Base-by-base conservation (phyloP, 345 rosid genomes). In the Geranium rotundifolium region DNA sequence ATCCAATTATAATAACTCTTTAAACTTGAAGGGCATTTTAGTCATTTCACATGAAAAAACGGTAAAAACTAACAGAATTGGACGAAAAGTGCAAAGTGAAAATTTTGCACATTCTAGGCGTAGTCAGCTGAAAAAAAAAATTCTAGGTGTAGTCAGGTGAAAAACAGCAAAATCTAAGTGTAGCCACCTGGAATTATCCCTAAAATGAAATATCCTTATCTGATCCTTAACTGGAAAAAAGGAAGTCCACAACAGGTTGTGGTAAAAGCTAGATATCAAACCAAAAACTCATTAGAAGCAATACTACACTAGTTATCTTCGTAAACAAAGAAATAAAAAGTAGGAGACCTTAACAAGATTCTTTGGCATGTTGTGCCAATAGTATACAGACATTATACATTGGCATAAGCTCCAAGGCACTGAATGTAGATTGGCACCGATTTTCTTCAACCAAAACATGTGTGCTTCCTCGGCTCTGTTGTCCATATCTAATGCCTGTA, bases 391-490 rank as follows among this genome's bases (percentile, higher is more conserved):
- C 64, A 87, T 79, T 95, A 92, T 92, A 62, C 69, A 73, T 34
- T 63, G 72, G 74, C 99, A 92, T 67, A 90, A 66, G 54, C 81
- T 79, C 99, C 99, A 92, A 56, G 97, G 91, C 72, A 87, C 95
- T 0, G 97, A 90, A 75, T 89, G 95, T 68, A 89, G 86, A 80
- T 87, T 93, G 12, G 64, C 59, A 54, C 90, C 86, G 29, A 89
- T 76, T 70, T 80, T 92, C 77, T 80, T 87, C 74, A 50, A 61
- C 98, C 97, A 92, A 67, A 92, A 81, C 71, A 60, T 55, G 65
- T 92, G 96, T 9, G 97, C 98, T 80, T 92, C 97, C 69, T 83
- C 84, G 57, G 90, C 95, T 69, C 98, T 76, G 59, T 86, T 82
- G 73, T 92, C 98, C 90, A 70, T 86, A 68, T 89, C 98, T 41